A percentile compares a stretch with the other conserved stretches of the same genome.
These are phyloP conservation scores for Peronosclerospora sorghi DNA, from an alignment of 352 stramenopile genomes.

Conservation along the genomic window DNA sequence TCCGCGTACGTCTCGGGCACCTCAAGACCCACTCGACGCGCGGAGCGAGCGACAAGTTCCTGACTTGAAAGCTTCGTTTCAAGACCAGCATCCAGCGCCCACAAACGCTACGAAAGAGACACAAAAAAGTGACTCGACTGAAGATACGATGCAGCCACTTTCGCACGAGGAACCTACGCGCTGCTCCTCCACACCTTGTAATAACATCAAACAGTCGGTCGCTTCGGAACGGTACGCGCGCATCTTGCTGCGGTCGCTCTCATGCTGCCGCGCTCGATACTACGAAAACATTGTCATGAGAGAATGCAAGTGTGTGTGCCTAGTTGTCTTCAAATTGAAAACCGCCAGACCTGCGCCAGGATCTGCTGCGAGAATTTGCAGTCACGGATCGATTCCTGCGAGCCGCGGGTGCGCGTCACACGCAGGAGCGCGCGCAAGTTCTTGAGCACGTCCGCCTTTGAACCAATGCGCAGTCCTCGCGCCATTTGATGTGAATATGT, in stretches of 20 bases:
- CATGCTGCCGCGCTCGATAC: conserved; percentile 61
- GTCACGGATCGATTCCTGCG: conserved; percentile 29
- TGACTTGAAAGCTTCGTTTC: conserved; percentile 56
- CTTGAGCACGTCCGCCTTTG: conserved; percentile 72
- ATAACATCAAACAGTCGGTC: conserved; percentile 55
- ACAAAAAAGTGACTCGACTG: conserved; percentile 4
- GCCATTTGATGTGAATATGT: conserved; percentile 47
- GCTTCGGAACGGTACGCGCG: conserved; percentile 57
- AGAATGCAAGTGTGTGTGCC: too few species aligned
- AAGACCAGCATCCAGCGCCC: conserved; percentile 55
- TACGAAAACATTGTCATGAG: conserved; percentile 13
- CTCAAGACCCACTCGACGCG: conserved; percentile 59
- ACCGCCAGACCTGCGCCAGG: conserved; percentile 39
- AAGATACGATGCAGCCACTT: background rate
- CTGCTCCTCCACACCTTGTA: conserved; percentile 62
- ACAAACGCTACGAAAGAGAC: conserved; percentile 34
- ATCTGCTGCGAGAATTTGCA: conserved; percentile 70
- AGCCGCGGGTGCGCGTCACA: conserved; percentile 46
- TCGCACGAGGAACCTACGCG: conserved; percentile 27
- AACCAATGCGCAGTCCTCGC: conserved; percentile 61
- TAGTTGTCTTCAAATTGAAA: background rate
- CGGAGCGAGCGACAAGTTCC: conserved; percentile 70
- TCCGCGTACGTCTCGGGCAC: conserved; percentile 70
- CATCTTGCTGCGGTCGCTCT: conserved; percentile 68
- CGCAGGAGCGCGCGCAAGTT: conserved; percentile 64